phyloP scores from a whole-genome alignment of 257 asterid species.

The Solanum sejunctum region DNA sequence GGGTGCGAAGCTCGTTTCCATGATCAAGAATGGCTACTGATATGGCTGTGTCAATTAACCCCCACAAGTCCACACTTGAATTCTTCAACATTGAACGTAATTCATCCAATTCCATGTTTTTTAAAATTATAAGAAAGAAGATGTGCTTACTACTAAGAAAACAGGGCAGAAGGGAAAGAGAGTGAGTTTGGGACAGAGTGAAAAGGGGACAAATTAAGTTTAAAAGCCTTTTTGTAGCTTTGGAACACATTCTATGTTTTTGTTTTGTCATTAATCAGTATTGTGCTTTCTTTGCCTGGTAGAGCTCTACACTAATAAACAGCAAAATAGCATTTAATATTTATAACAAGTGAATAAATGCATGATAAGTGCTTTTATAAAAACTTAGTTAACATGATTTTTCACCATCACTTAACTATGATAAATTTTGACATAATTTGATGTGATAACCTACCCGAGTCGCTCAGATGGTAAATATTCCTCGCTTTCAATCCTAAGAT shows the following conservation, averaged over 20 bases:
- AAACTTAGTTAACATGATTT: background rate
- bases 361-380: background rate
- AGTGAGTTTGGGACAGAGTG: background rate
- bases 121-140: background rate
- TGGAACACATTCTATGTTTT: background rate
- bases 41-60: slow-evolving; percentile 36
- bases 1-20: slow-evolving; percentile 17
- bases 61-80: slow-evolving; percentile 41
- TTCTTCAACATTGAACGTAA: slow-evolving; percentile 33
- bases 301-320: background rate
- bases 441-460: background rate
- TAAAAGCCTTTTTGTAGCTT: background rate
- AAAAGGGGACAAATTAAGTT: background rate
- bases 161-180: background rate
- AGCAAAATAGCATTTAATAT: background rate
- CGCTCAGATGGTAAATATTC: too few species aligned
- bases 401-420: background rate
- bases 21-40: slow-evolving; percentile 32
- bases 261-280: background rate
- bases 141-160: background rate
- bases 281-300: background rate
- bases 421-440: background rate
- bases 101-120: slow-evolving; percentile 30
- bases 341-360: background rate
- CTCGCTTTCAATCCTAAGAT: too few species aligned